Percentiles rank a stretch among this genome's conserved stretches.
Evolutionary conservation across 2,329 filamentous ascomycete genomes (phyloP).

Genomic region (Talaromyces islandicus): DNA sequence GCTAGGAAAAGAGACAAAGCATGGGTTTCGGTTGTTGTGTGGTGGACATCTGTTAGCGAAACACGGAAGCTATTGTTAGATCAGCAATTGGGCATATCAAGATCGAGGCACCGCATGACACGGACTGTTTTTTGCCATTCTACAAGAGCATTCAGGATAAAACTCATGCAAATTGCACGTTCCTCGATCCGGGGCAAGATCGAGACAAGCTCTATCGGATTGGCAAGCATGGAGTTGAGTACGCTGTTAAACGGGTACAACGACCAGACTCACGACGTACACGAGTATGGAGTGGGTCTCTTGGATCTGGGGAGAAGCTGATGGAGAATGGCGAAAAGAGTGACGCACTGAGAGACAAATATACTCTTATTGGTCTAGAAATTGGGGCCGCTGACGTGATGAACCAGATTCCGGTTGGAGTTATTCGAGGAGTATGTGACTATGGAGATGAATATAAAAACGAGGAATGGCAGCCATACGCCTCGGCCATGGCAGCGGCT

Average conservation of each 20-base stretch:
- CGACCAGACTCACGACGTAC: not conserved
- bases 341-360: not conserved
- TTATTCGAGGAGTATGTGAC: conserved; percentile 1
- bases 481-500: not conserved
- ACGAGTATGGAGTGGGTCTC: not conserved
- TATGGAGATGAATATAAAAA: conserved; percentile 2
- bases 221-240: not conserved
- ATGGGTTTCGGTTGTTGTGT: conserved; percentile 21
- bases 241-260: not conserved
- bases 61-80: conserved; percentile 25
- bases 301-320: not conserved
- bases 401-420: conserved; percentile 2
- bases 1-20: conserved; percentile 26
- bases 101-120: not conserved
- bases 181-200: conserved; percentile 3
- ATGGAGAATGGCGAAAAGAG: not conserved
- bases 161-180: not conserved
- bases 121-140: not conserved
- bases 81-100: conserved; percentile 17
- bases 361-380: not conserved
- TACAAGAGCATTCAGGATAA: not conserved
- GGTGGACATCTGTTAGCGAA: conserved; percentile 19
- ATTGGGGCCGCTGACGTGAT: not conserved
- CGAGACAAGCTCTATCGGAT: not conserved
- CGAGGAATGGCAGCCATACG: conserved; percentile 3